Evolutionary conservation across 495 filamentous ascomycete species (phyloP).

Genomic region (Lineolata rhizophorae): DNA sequence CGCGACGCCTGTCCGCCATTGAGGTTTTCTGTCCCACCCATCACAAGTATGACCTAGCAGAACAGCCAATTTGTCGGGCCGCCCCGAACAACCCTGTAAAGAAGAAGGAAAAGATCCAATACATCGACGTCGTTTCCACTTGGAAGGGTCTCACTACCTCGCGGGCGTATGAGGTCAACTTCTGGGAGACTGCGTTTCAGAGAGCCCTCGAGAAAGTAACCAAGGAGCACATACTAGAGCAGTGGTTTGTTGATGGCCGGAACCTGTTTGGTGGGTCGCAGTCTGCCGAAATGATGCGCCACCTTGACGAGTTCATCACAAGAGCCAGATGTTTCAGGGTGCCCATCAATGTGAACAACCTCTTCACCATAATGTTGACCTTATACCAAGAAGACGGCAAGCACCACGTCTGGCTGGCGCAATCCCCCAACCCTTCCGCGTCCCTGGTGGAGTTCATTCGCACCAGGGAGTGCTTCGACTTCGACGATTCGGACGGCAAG

Average conservation of each 20-base stretch:
- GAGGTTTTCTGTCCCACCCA: not conserved
- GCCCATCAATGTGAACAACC: too few relatives aligned
- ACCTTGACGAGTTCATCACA: not conserved
- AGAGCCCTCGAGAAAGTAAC: slow-evolving; percentile 2
- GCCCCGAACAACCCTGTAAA: slow-evolving; percentile 1
- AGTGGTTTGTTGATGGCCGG: not conserved
- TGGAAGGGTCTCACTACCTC: slow-evolving; percentile 9
- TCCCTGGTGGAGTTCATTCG: slow-evolving; percentile 6
- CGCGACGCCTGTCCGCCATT: not conserved
- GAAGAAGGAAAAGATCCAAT: slow-evolving; percentile 1
- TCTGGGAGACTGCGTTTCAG: slow-evolving; percentile 7
- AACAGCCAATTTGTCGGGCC: slow-evolving; percentile 7
- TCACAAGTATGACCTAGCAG: not conserved
- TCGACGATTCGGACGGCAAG: too few relatives aligned
- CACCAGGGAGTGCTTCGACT: slow-evolving; percentile 9
- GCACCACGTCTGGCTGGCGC: slow-evolving; percentile 4
- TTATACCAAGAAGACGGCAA: slow-evolving; percentile 1
- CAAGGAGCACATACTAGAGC: not conserved
- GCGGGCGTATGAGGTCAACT: slow-evolving; percentile 7
- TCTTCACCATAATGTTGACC: slow-evolving; percentile 3
- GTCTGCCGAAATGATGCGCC: not conserved
- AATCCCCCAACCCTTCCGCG: slow-evolving; percentile 2
- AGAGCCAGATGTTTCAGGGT: too few relatives aligned
- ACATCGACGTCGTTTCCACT: slow-evolving; percentile 8
- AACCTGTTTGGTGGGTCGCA: not conserved